phyloP scores from a whole-genome alignment of 805 yeast genomes.

The Lipomyces spencermartinsiae region DNA sequence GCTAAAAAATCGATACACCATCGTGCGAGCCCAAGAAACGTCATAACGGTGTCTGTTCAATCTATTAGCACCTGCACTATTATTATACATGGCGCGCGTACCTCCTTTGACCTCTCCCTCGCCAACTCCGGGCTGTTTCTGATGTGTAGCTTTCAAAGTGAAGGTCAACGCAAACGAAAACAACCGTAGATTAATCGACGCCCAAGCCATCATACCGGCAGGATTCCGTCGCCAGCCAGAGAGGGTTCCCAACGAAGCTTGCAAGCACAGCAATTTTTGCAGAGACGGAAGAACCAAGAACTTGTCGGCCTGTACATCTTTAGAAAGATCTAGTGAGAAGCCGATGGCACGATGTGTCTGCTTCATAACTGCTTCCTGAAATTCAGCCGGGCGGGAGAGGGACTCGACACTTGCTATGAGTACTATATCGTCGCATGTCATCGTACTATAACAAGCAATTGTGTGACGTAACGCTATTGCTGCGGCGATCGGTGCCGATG shows the following conservation, averaged over 20 bases:
- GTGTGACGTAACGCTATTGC: constrained; percentile 73
- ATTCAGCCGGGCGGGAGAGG: constrained; percentile 43
- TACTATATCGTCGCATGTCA: constrained; percentile 72
- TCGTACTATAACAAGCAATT: constrained; percentile 69
- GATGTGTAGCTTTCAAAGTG: constrained; percentile 57
- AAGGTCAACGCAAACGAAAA: constrained; percentile 76
- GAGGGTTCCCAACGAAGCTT: constrained; percentile 65
- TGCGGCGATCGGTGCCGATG: constrained; percentile 52
- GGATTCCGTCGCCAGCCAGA: constrained; percentile 54
- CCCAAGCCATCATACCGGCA: constrained; percentile 61
- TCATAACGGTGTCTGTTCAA: constrained; percentile 26
- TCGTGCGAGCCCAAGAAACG: constrained; percentile 72
- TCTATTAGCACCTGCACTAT: neutral
- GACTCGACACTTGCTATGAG: constrained; percentile 60
- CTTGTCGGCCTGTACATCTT: constrained; percentile 74
- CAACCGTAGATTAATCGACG: constrained; percentile 69
- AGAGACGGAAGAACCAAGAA: constrained; percentile 77
- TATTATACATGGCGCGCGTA: constrained; percentile 7
- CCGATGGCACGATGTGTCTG: constrained; percentile 80
- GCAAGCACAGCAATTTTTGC: constrained; percentile 73
- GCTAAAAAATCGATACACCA: constrained; percentile 86
- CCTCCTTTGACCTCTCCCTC: constrained; percentile 52
- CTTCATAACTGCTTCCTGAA: constrained; percentile 55
- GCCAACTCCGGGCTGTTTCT: constrained; percentile 57
- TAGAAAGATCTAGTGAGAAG: constrained; percentile 70